Base-by-base conservation (phyloP, 192 early-diverging fungal species). In the Coemansia sp. region DNA sequence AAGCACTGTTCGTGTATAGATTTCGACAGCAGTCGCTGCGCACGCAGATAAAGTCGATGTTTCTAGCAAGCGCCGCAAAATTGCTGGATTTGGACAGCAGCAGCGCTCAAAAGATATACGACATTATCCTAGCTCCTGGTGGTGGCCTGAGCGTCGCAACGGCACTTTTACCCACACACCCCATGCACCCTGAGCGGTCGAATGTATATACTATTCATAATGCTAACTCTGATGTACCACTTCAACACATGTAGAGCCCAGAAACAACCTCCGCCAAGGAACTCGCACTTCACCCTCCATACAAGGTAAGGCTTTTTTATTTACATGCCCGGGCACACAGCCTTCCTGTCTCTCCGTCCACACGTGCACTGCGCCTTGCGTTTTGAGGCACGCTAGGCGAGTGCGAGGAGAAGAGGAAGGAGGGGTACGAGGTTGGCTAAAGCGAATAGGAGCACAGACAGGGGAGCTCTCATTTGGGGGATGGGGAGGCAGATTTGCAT, bases 341-440 rank as follows among this genome's bases (percentile, higher is more conserved):
- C 47, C 47, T 16, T 38, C 37, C 37, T 38, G 37, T 38, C 37
- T 38, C 55, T 30, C 17, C 30, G n/a, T 17, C 55, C 37, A 57
- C 65, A 66, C 65, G 37, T 66, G 65, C 52, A 37, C 9, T 57
- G 37, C 65, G 65, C 65, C 65, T 66, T 66, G 65, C 65, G 30
- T 52, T 38, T 57, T 23, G 52, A 52, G 52, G 52, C 52, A 55
- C 52, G 28, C 52, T 55, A 55, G 23, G 52, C 28, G 19, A 30
- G 28, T 55, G 52, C 26, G 9, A 30, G 0, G 26, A 14, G 28
- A 30, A 26, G 28, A 28, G 28, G 28, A 28, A 28, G 28, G 28
- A 28, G n/a, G 21, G 8, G 37, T 9, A 7, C 37, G 37, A 38
- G 9, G 37, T 38, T 38, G 37, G 37, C 9, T 9, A 9, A 38